Conservation (phyloP, 768 basidiomycete species). For the Phylloporus sp. region DNA sequence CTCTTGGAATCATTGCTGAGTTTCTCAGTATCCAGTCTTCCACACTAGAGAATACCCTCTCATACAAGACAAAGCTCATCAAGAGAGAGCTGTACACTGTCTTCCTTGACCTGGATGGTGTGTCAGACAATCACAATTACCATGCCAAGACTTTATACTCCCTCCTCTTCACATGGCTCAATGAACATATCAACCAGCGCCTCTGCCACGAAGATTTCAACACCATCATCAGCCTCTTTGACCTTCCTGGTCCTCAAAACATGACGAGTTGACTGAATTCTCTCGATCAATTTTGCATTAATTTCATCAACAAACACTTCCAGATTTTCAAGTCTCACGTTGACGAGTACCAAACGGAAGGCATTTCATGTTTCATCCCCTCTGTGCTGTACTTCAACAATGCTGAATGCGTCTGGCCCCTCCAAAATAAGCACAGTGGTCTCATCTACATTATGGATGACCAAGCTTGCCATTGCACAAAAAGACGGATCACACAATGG, state of each 20-base stretch:
- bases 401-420: slow-evolving; percentile 77
- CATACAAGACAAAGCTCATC: slow-evolving; percentile 89
- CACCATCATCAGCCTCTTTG: slow-evolving; percentile 90
- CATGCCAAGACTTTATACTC: slow-evolving; percentile 92
- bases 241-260: slow-evolving; percentile 92
- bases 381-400: slow-evolving; percentile 85
- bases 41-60: slow-evolving; percentile 74
- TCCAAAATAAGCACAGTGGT: slow-evolving; percentile 85
- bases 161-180: slow-evolving; percentile 92
- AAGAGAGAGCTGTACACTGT: slow-evolving; percentile 97
- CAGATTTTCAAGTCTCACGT: slow-evolving; percentile 83
- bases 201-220: slow-evolving; percentile 91
- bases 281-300: slow-evolving; percentile 94
- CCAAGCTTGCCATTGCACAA: slow-evolving; percentile 82
- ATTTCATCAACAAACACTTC: slow-evolving; percentile 90
- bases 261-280: slow-evolving; percentile 84
- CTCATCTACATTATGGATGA: slow-evolving; percentile 98
- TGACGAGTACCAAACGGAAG: slow-evolving; percentile 81
- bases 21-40: slow-evolving; percentile 80
- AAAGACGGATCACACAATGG: slow-evolving; percentile 92
- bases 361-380: slow-evolving; percentile 67
- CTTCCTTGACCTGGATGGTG: slow-evolving; percentile 93
- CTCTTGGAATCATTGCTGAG: slow-evolving; percentile 80
- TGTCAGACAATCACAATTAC: slow-evolving; percentile 89
- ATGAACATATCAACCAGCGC: slow-evolving; percentile 93